Evolutionary conservation across 176 grass and related monocot genomes (phyloP), one percentile per base, ranked within the genome.

Genomic region (Raddia guianensis): DNA sequence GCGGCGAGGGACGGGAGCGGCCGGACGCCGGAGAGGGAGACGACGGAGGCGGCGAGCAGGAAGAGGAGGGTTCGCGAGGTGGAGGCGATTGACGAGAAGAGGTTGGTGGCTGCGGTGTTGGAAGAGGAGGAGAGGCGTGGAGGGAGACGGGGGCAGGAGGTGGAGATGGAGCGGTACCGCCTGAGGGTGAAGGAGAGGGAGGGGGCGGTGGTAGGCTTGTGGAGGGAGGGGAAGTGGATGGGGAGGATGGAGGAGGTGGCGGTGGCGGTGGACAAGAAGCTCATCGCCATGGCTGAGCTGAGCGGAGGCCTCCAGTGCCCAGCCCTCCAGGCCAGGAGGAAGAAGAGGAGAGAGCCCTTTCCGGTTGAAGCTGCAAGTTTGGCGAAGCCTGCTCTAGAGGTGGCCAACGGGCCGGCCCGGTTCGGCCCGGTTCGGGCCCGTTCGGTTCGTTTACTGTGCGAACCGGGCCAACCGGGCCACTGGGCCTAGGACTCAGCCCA

Each of bases 271-370:
- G 68, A 79, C 9, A 70, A 35, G 73, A 89, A 75, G 86, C 68
- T 82, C 56, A 34, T 87, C 73, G 86, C 86, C 89, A 87, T 94
- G 9, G 72, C 42, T 37, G 20, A 63, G 47, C 52, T 11, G 35
- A 70, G 44, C 37, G 2, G 37, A 40, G 37, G 4, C 37, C 37
- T 40, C 37, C 37, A 40, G 37, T 40, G 37, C 4, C 37, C 37
- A 40, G 37, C 21, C 27, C 56, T 42, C n/a, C 49, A 11, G 35
- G 54, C n/a, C 49, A 11, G 35, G 54, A 73, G 74, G 16, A 54
- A 61, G 46, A 52, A 34, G 56, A 52, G 35, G 9, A 7, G 8
- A 3, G 18, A 67, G 47, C 34, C 19, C 37, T 13, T 40, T 40
- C 37, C n/a, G n/a, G n/a, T n/a, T n/a, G n/a, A n/a, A n/a, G n/a